Conservation (phyloP, 495 filamentous ascomycete genomes). For the Penicillium egyptiacum region DNA sequence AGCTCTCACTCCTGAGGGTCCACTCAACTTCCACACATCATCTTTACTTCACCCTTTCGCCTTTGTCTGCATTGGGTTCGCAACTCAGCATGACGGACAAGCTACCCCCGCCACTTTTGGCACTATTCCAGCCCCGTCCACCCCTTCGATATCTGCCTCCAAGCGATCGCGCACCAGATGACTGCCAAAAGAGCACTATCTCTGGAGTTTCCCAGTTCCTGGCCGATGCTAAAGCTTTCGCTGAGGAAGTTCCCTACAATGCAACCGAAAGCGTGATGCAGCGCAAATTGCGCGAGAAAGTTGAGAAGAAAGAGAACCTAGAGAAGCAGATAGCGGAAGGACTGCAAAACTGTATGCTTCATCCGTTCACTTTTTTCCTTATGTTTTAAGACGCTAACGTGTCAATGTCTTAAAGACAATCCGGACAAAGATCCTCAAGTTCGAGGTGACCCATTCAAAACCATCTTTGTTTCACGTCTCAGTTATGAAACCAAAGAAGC, state of each 20-base stretch:
- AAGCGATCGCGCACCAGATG: slow-evolving; percentile 77
- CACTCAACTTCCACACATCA: slow-evolving; percentile 16
- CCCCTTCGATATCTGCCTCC: slow-evolving; percentile 87
- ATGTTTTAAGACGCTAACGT: slow-evolving; percentile 9
- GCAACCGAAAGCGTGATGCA: slow-evolving; percentile 94
- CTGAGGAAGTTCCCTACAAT: slow-evolving; percentile 69
- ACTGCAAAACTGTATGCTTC: slow-evolving; percentile 63
- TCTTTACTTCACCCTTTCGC: slow-evolving; percentile 8
- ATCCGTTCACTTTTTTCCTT: slow-evolving; percentile 1
- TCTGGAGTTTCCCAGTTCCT: slow-evolving; percentile 73
- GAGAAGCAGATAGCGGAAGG: slow-evolving; percentile 65
- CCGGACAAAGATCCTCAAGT: slow-evolving; percentile 74
- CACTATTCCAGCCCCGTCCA: slow-evolving; percentile 91
- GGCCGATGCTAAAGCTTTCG: slow-evolving; percentile 64
- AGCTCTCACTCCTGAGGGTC: slow-evolving; percentile 22
- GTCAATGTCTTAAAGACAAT: slow-evolving; percentile 50
- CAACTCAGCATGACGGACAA: slow-evolving; percentile 80
- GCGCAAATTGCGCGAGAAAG: slow-evolving; percentile 71
- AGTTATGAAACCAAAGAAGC: slow-evolving; percentile 84
- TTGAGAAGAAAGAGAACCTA: slow-evolving; percentile 69
- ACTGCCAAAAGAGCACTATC: slow-evolving; percentile 66
- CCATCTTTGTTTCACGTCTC: slow-evolving; percentile 86
- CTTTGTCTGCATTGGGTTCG: slow-evolving; percentile 5
- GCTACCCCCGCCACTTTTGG: slow-evolving; percentile 86
- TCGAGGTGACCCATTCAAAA: slow-evolving; percentile 91